These are phyloP conservation scores for Candida insectorum DNA, from an alignment of 805 yeast species.

Conservation along the genomic window DNA sequence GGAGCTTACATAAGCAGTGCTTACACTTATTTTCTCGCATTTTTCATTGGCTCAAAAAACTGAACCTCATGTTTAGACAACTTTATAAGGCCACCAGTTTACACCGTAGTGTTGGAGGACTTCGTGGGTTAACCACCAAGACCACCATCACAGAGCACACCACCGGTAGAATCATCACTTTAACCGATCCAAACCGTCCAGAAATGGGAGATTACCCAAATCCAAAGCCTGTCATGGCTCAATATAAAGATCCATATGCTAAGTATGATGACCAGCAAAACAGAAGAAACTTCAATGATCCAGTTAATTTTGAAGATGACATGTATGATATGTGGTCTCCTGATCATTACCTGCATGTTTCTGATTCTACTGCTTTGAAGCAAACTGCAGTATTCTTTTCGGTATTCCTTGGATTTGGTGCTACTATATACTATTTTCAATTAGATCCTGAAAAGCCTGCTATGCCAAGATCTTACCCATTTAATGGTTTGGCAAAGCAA, in stretches of 20 bases:
- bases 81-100: constrained; percentile 2
- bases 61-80: constrained; percentile 8
- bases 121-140: constrained; percentile 28
- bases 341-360: constrained; percentile 60
- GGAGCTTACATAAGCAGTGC: too few relatives aligned
- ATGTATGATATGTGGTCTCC: constrained; percentile 84
- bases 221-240: constrained; percentile 57
- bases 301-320: constrained; percentile 69
- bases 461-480: constrained; percentile 71
- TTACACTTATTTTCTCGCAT: constrained; percentile 8
- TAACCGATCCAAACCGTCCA: constrained; percentile 41
- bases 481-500: constrained; percentile 70
- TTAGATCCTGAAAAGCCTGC: constrained; percentile 65
- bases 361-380: constrained; percentile 58
- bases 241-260: constrained; percentile 64
- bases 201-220: constrained; percentile 60
- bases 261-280: constrained; percentile 79
- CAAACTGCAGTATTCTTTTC: constrained; percentile 52
- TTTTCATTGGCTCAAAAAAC: constrained; percentile 8
- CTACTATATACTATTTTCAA: constrained; percentile 40
- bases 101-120: constrained; percentile 1
- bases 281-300: constrained; percentile 74
- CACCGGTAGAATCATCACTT: constrained; percentile 35
- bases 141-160: constrained; percentile 38
- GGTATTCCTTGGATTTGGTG: constrained; percentile 42